phyloP scores from a whole-genome alignment of 176 grass and related monocot species.

The Calamus simplicifolius region DNA sequence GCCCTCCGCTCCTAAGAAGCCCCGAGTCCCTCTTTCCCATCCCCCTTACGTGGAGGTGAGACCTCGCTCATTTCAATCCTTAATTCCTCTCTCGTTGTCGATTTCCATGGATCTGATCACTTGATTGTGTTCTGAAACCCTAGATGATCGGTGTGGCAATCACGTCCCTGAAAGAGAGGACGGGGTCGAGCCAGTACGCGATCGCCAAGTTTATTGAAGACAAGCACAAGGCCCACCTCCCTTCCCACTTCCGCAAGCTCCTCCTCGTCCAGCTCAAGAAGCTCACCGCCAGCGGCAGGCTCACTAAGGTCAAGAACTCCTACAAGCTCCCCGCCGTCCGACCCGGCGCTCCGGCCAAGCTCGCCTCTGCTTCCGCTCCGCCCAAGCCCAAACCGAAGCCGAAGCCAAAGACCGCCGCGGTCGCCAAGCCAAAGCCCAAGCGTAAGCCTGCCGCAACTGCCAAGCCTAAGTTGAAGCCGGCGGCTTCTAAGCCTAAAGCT shows the following conservation, averaged over 20 bases:
- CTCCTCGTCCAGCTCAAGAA: slow-evolving; percentile 53
- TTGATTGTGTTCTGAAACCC: no score
- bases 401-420: background rate
- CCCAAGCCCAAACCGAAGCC: slow-evolving; percentile 12
- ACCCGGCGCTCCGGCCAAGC: background rate
- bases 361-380: background rate
- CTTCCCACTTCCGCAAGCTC: slow-evolving; percentile 53
- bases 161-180: slow-evolving; percentile 54
- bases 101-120: background rate
- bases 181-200: slow-evolving; percentile 66
- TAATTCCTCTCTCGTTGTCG: background rate
- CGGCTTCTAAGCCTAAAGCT: slow-evolving; percentile 17
- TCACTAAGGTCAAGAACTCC: slow-evolving; percentile 66
- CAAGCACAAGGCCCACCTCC: slow-evolving; percentile 49
- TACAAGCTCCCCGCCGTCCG: slow-evolving; percentile 43
- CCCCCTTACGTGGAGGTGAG: slow-evolving; percentile 68
- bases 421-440: slow-evolving; percentile 5
- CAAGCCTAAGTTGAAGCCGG: background rate
- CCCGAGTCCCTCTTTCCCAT: slow-evolving; percentile 21
- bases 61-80: background rate
- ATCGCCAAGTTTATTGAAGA: slow-evolving; percentile 64
- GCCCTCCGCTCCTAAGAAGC: slow-evolving; percentile 20
- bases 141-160: slow-evolving; percentile 85
- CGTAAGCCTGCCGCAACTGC: background rate
- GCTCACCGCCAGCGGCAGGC: slow-evolving; percentile 40